These are phyloP conservation scores for Beauveria scarabaeidicola DNA, from an alignment of 2,329 filamentous ascomycete species.

Conservation along the genomic window DNA sequence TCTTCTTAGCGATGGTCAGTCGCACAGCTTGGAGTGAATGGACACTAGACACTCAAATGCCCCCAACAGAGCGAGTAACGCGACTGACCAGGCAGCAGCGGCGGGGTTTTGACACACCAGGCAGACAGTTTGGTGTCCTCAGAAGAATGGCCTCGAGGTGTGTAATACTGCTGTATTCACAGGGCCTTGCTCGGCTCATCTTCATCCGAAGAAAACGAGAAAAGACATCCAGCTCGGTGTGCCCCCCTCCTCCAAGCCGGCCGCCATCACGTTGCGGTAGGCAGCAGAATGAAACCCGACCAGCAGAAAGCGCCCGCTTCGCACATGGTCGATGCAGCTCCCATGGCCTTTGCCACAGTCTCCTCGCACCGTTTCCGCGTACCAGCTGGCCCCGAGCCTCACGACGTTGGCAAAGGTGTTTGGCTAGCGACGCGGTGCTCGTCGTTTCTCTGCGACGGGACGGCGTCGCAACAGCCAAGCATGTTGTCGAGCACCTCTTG, in stretches of 20 bases:
- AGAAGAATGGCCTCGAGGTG: too few species aligned
- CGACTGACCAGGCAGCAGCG: too few species aligned
- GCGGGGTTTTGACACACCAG: too few species aligned
- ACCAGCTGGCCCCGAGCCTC: not conserved
- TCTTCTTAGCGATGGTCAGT: too few species aligned
- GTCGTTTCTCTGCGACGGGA: not conserved
- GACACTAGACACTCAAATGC: too few species aligned
- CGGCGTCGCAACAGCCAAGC: not conserved
- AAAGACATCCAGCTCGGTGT: not conserved
- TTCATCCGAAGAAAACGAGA: not conserved
- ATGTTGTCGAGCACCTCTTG: slow-evolving; percentile 1
- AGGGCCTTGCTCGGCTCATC: not conserved
- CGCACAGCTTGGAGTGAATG: too few species aligned
- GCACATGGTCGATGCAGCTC: not conserved
- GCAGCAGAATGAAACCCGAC: not conserved
- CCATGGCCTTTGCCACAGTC: not conserved
- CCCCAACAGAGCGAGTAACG: too few species aligned
- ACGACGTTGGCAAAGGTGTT: not conserved
- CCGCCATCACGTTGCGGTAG: not conserved
- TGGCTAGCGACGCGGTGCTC: not conserved
- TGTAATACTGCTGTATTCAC: too few species aligned
- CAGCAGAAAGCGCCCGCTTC: not conserved
- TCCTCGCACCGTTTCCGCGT: not conserved
- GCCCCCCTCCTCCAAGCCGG: not conserved
- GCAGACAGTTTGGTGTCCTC: too few species aligned